Conservation (phyloP, 2,329 filamentous ascomycete genomes). For the Colletotrichum simmondsii region DNA sequence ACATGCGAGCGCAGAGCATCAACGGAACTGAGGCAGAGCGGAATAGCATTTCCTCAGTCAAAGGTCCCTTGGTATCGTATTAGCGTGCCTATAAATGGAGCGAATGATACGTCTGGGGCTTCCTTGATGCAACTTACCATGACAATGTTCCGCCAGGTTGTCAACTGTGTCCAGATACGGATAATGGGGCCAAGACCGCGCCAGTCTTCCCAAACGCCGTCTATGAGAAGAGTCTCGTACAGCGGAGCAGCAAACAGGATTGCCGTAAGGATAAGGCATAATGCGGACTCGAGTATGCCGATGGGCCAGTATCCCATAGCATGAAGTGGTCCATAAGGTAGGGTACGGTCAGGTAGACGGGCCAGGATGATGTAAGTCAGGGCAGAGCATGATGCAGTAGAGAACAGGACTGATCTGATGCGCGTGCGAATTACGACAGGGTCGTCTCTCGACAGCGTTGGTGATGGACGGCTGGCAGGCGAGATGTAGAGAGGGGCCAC, state of each 20-base stretch:
- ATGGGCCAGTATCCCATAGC: slow-evolving; percentile 86
- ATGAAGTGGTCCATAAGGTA: slow-evolving; percentile 67
- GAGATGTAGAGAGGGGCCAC: slow-evolving; percentile 92
- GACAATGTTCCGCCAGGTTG: slow-evolving; percentile 86
- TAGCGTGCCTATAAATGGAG: neutral
- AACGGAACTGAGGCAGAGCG: slow-evolving; percentile 87
- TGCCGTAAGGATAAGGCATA: slow-evolving; percentile 75
- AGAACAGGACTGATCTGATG: slow-evolving; percentile 81
- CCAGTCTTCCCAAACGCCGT: slow-evolving; percentile 77
- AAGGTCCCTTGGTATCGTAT: slow-evolving; percentile 70
- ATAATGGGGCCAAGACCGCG: slow-evolving; percentile 63
- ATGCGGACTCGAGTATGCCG: slow-evolving; percentile 71
- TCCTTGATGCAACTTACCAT: slow-evolving; percentile 68
- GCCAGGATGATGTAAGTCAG: slow-evolving; percentile 74
- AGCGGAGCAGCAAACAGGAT: slow-evolving; percentile 87
- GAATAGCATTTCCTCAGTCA: slow-evolving; percentile 95
- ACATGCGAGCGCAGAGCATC: slow-evolving; percentile 76
- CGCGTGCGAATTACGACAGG: slow-evolving; percentile 90
- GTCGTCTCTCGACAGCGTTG: slow-evolving; percentile 83
- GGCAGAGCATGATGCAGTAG: slow-evolving; percentile 75
- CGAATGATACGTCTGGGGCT: slow-evolving; percentile 5
- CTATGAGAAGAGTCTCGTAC: slow-evolving; percentile 80
- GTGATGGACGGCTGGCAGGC: slow-evolving; percentile 80
- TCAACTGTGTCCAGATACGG: slow-evolving; percentile 78
- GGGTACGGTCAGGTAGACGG: slow-evolving; percentile 51